Evolutionary conservation across 2,329 filamentous ascomycete species (phyloP), one percentile per base, ranked within the genome.

Genomic region (Pseudocercospora fijiensis): DNA sequence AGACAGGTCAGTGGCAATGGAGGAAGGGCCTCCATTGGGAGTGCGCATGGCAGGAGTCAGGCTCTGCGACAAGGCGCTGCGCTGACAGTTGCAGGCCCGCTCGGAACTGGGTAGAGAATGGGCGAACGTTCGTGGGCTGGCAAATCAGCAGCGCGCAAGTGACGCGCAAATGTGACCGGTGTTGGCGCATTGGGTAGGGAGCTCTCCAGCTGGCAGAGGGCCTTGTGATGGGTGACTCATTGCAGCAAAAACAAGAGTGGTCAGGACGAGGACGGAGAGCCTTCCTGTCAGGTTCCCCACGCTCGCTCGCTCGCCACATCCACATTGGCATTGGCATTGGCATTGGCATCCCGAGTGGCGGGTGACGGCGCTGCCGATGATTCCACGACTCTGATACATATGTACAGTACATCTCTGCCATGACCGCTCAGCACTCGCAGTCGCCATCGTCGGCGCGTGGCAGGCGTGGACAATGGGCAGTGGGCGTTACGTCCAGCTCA

Each of bases 1-100:
- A 67, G 65, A 67, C 63, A 62, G 18, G 58, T 52, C 45, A 56
- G 49, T 53, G 28, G 28, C 18, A 30, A 27, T 26, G 49, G 22
- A 53, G 41, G 51, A 51, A 56, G 61, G 56, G 47, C 37, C 22
- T 28, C 49, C 26, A 53, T 53, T 53, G 41, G 57, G 57, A 57
- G 60, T 45, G 60, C 60, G 51, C 53, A 51, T 58, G 60, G 58
- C 45, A 56, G 53, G 52, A 37, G 41, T 57, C 60, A 57, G 55
- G 60, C 60, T 58, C 57, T 26, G 20, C 22, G 49, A 26, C 22
- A 53, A 53, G 49, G 49, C 49, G 49, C 49, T 53, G 49, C 49
- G 49, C 49, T 53, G 49, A 53, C 49, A 53, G 28, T 53, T 53
- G 49, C 49, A 53, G 49, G 49, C 11, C 49, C 49, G 49, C 22